A percentile compares a stretch with the other conserved stretches of the same genome.
Evolutionary conservation across 139 green algal genomes (phyloP).

Genomic region (Volvox reticuliferus): DNA sequence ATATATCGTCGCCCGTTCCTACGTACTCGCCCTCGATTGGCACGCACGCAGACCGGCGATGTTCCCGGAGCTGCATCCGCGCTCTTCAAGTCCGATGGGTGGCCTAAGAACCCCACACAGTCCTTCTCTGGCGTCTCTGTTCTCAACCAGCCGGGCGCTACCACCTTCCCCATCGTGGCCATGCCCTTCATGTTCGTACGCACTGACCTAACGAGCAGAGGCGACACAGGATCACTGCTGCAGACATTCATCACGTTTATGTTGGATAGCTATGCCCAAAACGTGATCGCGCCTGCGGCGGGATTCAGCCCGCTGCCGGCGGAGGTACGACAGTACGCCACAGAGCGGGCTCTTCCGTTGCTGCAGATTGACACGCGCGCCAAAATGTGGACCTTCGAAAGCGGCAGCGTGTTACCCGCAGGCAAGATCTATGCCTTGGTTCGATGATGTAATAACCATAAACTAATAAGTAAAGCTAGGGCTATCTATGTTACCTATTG

Average conservation of each 20-base stretch:
- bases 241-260: slow-evolving; percentile 39
- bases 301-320: slow-evolving; percentile 44
- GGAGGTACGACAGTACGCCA: slow-evolving; percentile 48
- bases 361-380: slow-evolving; percentile 29
- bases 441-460: no score
- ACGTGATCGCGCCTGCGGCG: neutral
- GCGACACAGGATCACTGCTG: slow-evolving; percentile 44
- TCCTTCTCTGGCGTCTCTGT: slow-evolving; percentile 48
- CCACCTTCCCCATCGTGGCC: slow-evolving; percentile 55
- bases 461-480: no score
- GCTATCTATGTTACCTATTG: no score
- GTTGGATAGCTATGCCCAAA: slow-evolving; percentile 18
- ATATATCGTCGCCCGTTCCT: no score
- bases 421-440: no score
- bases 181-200: slow-evolving; percentile 57
- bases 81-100: slow-evolving; percentile 54
- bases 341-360: slow-evolving; percentile 49
- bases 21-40: no score
- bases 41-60: slow-evolving; percentile 21
- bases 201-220: slow-evolving; percentile 17
- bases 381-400: slow-evolving; percentile 40
- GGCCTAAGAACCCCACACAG: slow-evolving; percentile 47
- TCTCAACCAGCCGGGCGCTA: slow-evolving; percentile 50
- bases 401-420: neutral
- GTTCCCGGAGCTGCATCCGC: slow-evolving; percentile 28